Evolutionary conservation across 352 stramenopile species (phyloP).

Genomic region (Phytophthora ohioensis): DNA sequence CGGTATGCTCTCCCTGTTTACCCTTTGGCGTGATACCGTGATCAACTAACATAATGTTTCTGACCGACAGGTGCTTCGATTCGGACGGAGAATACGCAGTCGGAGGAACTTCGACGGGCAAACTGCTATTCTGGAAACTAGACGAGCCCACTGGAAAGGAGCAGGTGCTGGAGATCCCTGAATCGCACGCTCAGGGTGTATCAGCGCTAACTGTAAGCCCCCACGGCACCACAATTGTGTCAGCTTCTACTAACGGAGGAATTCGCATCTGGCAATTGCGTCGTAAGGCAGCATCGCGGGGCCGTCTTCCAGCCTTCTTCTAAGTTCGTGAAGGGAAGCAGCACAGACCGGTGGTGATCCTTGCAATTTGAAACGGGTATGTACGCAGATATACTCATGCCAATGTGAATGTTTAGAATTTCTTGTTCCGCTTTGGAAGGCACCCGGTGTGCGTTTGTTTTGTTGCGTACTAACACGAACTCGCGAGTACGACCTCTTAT

Average conservation of each 20-base stretch:
- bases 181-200: conserved; percentile 71
- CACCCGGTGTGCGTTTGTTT: no score
- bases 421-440: not conserved
- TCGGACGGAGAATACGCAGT: conserved; percentile 84
- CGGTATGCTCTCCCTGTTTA: conserved; percentile 44
- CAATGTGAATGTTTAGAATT: conserved; percentile 7
- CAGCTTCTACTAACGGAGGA: conserved; percentile 65
- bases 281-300: conserved; percentile 57
- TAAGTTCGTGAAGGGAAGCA: conserved; percentile 17
- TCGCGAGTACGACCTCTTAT: no score
- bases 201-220: conserved; percentile 68
- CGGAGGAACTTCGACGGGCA: conserved; percentile 76
- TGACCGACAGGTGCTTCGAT: conserved; percentile 67
- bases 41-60: not conserved
- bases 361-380: no score
- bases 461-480: no score
- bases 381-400: not conserved
- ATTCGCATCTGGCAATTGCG: conserved; percentile 85
- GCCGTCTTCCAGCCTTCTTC: conserved; percentile 69
- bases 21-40: not conserved
- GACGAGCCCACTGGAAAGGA: conserved; percentile 70
- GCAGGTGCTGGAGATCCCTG: conserved; percentile 80
- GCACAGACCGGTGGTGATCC: not conserved
- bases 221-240: conserved; percentile 68
- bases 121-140: conserved; percentile 86